Conservation (phyloP, 495 filamentous ascomycete genomes). For the Penicillium salamii region DNA sequence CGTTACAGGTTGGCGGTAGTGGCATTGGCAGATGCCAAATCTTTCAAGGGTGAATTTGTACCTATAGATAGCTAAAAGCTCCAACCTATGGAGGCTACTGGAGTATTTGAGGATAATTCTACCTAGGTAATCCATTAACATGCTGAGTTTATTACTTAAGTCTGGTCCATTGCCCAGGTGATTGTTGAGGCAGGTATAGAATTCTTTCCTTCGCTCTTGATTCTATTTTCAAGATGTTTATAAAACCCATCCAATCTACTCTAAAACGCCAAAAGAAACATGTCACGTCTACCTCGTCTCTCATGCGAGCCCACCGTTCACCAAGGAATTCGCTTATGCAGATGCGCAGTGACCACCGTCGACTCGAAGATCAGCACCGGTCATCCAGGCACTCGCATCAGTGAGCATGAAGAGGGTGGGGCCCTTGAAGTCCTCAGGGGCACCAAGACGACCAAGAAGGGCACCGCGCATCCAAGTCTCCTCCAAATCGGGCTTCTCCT, state of each 20-base stretch:
- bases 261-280: constrained; percentile 16
- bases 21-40: no score
- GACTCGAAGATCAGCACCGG: constrained; percentile 36
- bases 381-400: constrained; percentile 42
- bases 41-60: no score
- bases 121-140: no score
- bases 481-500: constrained; percentile 58
- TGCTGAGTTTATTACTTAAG: no score
- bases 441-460: constrained; percentile 38
- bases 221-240: background rate
- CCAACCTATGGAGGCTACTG: no score
- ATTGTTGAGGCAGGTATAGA: no score
- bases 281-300: constrained; percentile 11
- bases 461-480: constrained; percentile 36
- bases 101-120: no score
- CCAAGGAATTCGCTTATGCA: background rate
- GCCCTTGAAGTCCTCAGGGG: constrained; percentile 40
- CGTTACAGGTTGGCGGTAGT: no score
- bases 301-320: background rate
- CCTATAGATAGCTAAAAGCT: no score
- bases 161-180: no score
- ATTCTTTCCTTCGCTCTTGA: background rate
- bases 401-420: constrained; percentile 43
- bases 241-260: background rate
- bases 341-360: constrained; percentile 31